These are phyloP conservation scores for Nicotiana paniculata DNA, from an alignment of 257 asterid genomes.

Conservation along the genomic window DNA sequence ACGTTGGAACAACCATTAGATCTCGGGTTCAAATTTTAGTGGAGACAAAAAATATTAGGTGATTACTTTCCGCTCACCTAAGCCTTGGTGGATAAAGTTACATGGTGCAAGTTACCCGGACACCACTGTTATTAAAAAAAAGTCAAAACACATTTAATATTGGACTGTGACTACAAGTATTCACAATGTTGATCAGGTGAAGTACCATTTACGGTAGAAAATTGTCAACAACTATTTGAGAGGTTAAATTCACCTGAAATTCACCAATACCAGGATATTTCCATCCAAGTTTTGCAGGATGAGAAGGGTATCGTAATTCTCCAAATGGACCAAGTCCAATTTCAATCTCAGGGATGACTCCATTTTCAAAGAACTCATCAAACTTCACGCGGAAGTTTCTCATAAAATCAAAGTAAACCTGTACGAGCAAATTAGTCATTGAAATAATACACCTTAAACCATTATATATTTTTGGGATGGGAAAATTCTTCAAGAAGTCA, in stretches of 20 bases:
- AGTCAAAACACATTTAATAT: neutral
- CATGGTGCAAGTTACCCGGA: too few relatives aligned
- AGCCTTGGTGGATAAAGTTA: too few relatives aligned
- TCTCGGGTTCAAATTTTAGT: too few relatives aligned
- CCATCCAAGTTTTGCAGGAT: constrained; percentile 66
- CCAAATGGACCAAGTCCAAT: constrained; percentile 82
- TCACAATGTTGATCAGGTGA: neutral
- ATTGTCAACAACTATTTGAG: neutral
- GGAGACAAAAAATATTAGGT: too few relatives aligned
- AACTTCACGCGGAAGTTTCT: constrained; percentile 69
- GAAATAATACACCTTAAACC: neutral
- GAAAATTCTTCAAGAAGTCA: too few relatives aligned
- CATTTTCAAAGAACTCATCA: constrained; percentile 57
- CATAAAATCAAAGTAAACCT: constrained; percentile 76
- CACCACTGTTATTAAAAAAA: too few relatives aligned
- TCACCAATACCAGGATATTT: constrained; percentile 71
- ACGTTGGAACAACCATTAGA: too few relatives aligned
- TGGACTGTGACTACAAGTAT: neutral
- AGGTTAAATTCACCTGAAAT: constrained; percentile 45
- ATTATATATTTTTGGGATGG: neutral
- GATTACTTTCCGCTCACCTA: too few relatives aligned
- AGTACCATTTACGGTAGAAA: neutral
- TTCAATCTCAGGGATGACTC: constrained; percentile 58
- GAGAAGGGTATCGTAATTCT: constrained; percentile 68
- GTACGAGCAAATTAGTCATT: neutral